These are phyloP conservation scores for Corchorus olitorius DNA, from an alignment of 345 rosid species.

Conservation along the genomic window DNA sequence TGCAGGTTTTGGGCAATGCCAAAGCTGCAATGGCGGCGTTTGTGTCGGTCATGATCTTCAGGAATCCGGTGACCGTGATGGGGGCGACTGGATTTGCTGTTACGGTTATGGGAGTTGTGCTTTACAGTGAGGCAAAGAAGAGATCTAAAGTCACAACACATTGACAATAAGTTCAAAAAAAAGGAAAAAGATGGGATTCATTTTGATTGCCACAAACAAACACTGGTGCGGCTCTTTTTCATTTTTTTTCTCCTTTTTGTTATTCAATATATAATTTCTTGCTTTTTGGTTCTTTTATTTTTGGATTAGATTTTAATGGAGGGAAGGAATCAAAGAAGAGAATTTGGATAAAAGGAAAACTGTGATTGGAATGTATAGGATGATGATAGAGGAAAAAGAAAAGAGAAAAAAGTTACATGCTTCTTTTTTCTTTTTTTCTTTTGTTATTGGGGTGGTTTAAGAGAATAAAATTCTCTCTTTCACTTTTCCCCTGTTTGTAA, in stretches of 20 bases:
- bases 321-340: constrained; percentile 28
- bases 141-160: constrained; percentile 78
- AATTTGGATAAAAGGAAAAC: constrained; percentile 31
- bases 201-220: constrained; percentile 36
- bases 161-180: constrained; percentile 22
- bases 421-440: constrained; percentile 23
- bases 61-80: constrained; percentile 95
- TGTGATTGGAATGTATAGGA: constrained; percentile 52
- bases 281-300: constrained; percentile 28
- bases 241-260: constrained; percentile 17
- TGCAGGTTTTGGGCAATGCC: constrained; percentile 99
- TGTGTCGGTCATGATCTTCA: constrained; percentile 85
- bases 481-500: constrained; percentile 38
- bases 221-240: constrained; percentile 42
- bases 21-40: constrained; percentile 97
- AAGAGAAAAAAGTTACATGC: constrained; percentile 31
- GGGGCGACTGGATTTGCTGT: constrained; percentile 88
- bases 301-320: constrained; percentile 26
- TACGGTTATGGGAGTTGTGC: constrained; percentile 95
- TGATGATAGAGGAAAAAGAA: constrained; percentile 22
- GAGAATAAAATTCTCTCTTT: constrained; percentile 49
- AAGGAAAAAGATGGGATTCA: constrained; percentile 27
- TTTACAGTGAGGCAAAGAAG: constrained; percentile 99
- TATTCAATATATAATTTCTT: constrained; percentile 40
- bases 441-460: constrained; percentile 32